Conservation (phyloP, 495 filamentous ascomycete species). For the Aspergillus avenaceus region DNA sequence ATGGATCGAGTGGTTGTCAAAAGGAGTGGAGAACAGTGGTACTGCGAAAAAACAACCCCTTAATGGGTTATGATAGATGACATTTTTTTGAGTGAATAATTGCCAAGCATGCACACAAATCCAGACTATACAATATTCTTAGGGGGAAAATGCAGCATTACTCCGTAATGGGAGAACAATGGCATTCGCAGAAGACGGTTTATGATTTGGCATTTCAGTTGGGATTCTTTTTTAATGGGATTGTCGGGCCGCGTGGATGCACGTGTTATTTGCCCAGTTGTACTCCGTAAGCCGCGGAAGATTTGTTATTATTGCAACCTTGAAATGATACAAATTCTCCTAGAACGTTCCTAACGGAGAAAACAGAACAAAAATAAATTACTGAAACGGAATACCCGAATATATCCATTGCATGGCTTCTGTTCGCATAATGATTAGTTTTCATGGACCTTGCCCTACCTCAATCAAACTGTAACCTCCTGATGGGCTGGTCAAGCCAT, state of each 20-base stretch:
- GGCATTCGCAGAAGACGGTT: no score
- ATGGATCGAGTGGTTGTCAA: conserved; percentile 12
- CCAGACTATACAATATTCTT: no score
- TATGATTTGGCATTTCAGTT: no score
- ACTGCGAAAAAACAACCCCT: background rate
- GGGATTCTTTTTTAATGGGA: background rate
- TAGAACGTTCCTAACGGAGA: background rate
- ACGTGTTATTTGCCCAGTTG: no score
- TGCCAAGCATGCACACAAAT: no score
- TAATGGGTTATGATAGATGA: background rate
- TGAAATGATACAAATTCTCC: background rate
- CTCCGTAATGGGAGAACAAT: background rate
- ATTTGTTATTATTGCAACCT: background rate
- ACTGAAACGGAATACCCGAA: background rate
- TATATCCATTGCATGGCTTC: background rate
- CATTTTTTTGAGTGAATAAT: no score
- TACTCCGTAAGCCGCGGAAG: background rate
- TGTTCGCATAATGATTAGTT: no score
- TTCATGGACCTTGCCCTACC: no score
- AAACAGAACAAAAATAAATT: background rate
- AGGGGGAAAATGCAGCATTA: no score
- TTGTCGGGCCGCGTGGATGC: background rate
- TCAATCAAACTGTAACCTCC: no score
- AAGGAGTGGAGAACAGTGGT: conserved; percentile 13
- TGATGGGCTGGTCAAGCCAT: no score